A percentile compares a stretch with the other conserved stretches of the same genome.
Evolutionary conservation across 441 rosid genomes (phyloP).

Genomic region (Breynia disticha): DNA sequence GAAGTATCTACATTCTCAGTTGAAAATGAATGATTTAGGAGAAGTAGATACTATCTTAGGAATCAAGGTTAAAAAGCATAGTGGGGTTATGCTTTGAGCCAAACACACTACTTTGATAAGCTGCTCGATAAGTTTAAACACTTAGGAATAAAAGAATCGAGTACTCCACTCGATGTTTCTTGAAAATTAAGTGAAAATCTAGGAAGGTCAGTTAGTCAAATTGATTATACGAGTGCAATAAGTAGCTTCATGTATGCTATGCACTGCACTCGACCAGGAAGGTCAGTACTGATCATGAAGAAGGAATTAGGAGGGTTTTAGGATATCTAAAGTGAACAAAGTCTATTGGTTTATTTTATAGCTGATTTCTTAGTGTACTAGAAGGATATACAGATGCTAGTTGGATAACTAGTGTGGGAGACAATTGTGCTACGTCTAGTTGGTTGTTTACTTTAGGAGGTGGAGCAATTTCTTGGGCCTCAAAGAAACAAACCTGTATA

Average conservation of each 20-base stretch:
- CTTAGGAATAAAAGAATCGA: not conserved
- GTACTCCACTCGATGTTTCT: not conserved
- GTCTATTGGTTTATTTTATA: no score
- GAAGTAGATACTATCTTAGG: not conserved
- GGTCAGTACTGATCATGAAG: no score
- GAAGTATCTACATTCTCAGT: not conserved
- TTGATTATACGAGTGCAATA: conserved; percentile 3
- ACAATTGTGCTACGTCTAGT: no score
- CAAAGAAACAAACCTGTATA: no score
- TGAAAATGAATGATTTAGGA: not conserved
- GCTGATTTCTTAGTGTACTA: no score
- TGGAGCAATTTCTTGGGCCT: no score
- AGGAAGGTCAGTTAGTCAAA: not conserved
- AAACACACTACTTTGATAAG: conserved; percentile 1
- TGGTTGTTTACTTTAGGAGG: no score
- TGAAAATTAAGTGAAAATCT: not conserved
- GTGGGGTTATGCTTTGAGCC: not conserved
- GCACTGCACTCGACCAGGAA: conserved; percentile 6
- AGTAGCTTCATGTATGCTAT: not conserved
- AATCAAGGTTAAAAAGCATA: not conserved
- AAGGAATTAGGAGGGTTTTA: no score
- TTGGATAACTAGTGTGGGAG: no score
- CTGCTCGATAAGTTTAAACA: not conserved
- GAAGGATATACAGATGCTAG: no score
- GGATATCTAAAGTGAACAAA: no score